These are phyloP conservation scores for Metarhizium anisopliae DNA, from an alignment of 2,329 filamentous ascomycete genomes.

Conservation along the genomic window DNA sequence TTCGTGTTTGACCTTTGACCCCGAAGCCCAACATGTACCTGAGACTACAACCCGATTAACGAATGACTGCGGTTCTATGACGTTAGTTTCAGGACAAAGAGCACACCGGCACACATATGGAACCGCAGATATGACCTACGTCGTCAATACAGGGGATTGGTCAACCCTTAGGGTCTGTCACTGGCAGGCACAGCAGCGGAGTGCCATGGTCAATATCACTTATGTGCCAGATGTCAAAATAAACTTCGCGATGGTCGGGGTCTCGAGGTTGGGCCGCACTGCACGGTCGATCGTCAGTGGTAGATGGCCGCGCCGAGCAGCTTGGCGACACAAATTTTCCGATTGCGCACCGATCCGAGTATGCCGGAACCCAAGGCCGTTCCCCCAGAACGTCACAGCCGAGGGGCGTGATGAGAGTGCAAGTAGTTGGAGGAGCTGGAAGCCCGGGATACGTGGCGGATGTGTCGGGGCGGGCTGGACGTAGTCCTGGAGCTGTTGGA, in stretches of 20 bases:
- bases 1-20: not conserved
- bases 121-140: not conserved
- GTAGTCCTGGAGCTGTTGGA: not conserved
- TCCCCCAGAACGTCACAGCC: not conserved
- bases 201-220: conserved; percentile 2
- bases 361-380: not conserved
- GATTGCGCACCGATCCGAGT: not conserved
- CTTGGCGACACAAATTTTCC: not conserved
- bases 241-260: not conserved
- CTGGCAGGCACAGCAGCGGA: conserved; percentile 1
- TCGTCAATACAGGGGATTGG: not conserved
- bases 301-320: not conserved
- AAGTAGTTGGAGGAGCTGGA: not conserved
- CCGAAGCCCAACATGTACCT: not conserved
- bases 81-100: not conserved
- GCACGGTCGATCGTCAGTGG: not conserved
- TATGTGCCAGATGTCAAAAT: not conserved
- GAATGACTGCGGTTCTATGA: not conserved
- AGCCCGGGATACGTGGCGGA: not conserved
- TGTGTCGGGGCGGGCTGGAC: not conserved
- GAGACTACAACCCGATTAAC: not conserved
- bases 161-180: conserved; percentile 1
- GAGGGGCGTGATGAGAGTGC: not conserved
- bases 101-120: not conserved
- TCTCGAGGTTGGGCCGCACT: not conserved